Percentiles rank a stretch among this genome's conserved stretches.
These are phyloP conservation scores for Phoma sp. DNA, from an alignment of 2,329 filamentous ascomycete genomes.

Conservation along the genomic window DNA sequence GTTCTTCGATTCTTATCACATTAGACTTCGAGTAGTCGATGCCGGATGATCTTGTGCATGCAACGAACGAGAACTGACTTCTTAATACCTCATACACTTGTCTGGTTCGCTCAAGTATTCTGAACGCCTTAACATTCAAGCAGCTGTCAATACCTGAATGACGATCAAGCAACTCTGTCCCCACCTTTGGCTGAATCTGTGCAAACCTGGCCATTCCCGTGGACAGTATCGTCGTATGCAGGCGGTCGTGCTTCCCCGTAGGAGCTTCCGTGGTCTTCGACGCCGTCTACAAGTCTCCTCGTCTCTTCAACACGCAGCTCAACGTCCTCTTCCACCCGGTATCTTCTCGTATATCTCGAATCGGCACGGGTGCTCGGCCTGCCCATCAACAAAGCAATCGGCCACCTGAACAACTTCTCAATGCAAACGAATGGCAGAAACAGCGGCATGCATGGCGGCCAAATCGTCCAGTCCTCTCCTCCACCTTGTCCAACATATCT, in stretches of 20 bases:
- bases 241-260: conserved; percentile 5
- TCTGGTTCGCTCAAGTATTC: too few species aligned
- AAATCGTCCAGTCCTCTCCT: too few species aligned
- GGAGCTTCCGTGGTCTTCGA: conserved; percentile 8
- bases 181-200: too few species aligned
- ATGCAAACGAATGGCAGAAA: conserved; percentile 6
- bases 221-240: conserved; percentile 11
- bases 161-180: too few species aligned
- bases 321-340: conserved; percentile 15
- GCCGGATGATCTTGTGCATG: too few species aligned
- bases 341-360: too few species aligned
- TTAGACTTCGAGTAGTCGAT: too few species aligned
- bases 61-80: neutral
- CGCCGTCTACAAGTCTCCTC: conserved; percentile 16
- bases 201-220: too few species aligned
- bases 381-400: conserved; percentile 20
- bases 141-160: too few species aligned
- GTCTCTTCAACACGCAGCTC: conserved; percentile 24
- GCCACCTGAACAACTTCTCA: neutral
- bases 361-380: neutral
- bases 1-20: neutral
- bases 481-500: too few species aligned
- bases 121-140: too few species aligned
- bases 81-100: too few species aligned
- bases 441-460: conserved; percentile 19